These are phyloP conservation scores for Aspergillus saccharolyticus DNA, from an alignment of 495 filamentous ascomycete species.

Conservation along the genomic window DNA sequence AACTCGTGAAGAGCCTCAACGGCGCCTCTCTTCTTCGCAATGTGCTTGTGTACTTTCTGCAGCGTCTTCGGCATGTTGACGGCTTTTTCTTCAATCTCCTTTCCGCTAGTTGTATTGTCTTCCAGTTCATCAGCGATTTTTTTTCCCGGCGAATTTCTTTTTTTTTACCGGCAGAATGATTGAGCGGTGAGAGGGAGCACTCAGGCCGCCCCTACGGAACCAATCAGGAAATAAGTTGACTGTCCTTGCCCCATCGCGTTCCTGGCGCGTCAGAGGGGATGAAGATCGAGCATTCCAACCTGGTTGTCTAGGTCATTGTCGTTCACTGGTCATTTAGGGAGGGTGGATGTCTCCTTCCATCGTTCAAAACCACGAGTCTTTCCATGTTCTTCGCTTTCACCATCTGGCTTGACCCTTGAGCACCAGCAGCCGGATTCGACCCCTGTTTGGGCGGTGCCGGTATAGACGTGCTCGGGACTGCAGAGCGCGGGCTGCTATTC, in stretches of 20 bases:
- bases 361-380: neutral
- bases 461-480: too few species aligned
- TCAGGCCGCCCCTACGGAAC: conserved; percentile 9
- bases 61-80: conserved; percentile 67
- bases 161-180: conserved; percentile 24
- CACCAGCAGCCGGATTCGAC: conserved; percentile 14
- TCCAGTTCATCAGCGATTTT: conserved; percentile 2
- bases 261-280: conserved; percentile 18
- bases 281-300: conserved; percentile 23
- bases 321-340: conserved; percentile 1
- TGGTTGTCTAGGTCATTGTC: conserved; percentile 20
- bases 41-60: conserved; percentile 76
- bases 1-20: conserved; percentile 72
- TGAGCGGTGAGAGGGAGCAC: conserved; percentile 16
- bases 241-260: conserved; percentile 17
- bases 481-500: conserved; percentile 31
- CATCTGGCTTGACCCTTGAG: conserved; percentile 4
- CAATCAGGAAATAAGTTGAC: conserved; percentile 14
- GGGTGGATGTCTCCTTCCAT: conserved; percentile 1
- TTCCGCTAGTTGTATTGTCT: neutral
- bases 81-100: neutral
- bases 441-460: conserved; percentile 15
- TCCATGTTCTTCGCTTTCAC: conserved; percentile 4
- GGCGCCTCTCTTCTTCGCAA: conserved; percentile 65
- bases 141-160: conserved; percentile 15